These are phyloP conservation scores for Arachis stenosperma DNA, from an alignment of 306 rosid genomes.

Conservation along the genomic window DNA sequence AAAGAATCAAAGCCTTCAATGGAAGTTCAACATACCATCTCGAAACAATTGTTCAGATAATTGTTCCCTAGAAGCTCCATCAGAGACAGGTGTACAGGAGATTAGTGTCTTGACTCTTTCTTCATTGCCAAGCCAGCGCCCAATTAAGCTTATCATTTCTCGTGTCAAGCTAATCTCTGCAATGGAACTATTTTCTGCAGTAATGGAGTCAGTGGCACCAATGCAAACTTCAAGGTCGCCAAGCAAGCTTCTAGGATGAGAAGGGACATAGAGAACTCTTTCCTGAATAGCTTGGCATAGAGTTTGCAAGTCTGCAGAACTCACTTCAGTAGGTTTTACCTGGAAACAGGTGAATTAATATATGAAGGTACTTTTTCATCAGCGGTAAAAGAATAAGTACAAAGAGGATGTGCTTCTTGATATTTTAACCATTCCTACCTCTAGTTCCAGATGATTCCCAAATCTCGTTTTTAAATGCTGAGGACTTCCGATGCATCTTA, in stretches of 20 bases:
- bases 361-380: constrained; percentile 35
- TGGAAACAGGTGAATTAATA: constrained; percentile 41
- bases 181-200: constrained; percentile 67
- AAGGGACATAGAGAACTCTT: constrained; percentile 61
- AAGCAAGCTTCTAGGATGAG: constrained; percentile 81
- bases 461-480: constrained; percentile 91
- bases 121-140: constrained; percentile 88
- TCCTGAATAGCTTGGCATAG: constrained; percentile 75
- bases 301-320: constrained; percentile 65
- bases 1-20: constrained; percentile 32
- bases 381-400: constrained; percentile 14
- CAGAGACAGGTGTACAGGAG: constrained; percentile 52
- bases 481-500: constrained; percentile 92
- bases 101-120: constrained; percentile 70
- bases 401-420: constrained; percentile 31
- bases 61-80: constrained; percentile 69
- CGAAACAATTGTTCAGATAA: constrained; percentile 82
- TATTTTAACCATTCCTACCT: constrained; percentile 55
- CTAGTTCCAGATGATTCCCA: constrained; percentile 92
- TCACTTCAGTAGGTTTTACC: constrained; percentile 90
- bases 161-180: constrained; percentile 79
- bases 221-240: constrained; percentile 89
- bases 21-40: constrained; percentile 65
- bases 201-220: constrained; percentile 62
- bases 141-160: constrained; percentile 73